Evolutionary conservation across 345 rosid species (phyloP).

Genomic region (Toxicodendron radicans): DNA sequence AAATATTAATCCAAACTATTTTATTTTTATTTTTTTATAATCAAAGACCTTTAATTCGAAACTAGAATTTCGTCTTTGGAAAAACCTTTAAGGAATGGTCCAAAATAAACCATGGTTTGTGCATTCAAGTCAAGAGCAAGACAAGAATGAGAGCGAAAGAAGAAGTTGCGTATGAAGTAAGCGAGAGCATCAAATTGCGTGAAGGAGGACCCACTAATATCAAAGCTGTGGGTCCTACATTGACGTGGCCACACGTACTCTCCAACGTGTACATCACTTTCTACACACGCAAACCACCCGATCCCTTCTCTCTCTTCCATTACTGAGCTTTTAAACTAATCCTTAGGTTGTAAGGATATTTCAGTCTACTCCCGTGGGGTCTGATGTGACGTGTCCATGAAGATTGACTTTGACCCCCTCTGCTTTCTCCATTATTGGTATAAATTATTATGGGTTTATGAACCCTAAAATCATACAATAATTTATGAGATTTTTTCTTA

Average conservation of each 20-base stretch:
- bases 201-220: conserved; percentile 9
- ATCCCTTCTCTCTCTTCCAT: not conserved
- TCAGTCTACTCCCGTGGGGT: not conserved
- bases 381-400: too few relatives aligned
- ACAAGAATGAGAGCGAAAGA: not conserved
- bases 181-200: conserved; percentile 20
- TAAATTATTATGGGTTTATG: too few relatives aligned
- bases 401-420: not conserved
- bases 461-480: too few relatives aligned
- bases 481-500: too few relatives aligned
- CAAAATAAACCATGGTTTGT: not conserved
- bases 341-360: not conserved
- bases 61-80: too few relatives aligned
- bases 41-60: too few relatives aligned
- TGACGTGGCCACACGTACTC: conserved; percentile 48
- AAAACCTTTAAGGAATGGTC: too few relatives aligned
- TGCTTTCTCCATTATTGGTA: too few relatives aligned
- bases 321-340: not conserved
- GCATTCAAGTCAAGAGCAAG: not conserved
- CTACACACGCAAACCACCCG: conserved; percentile 29
- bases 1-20: too few relatives aligned
- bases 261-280: conserved; percentile 57
- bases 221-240: conserved; percentile 27
- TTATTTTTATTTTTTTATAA: too few relatives aligned
- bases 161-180: conserved; percentile 32